phyloP scores from a whole-genome alignment of 805 yeast species.

The Candida yuanshanica region DNA sequence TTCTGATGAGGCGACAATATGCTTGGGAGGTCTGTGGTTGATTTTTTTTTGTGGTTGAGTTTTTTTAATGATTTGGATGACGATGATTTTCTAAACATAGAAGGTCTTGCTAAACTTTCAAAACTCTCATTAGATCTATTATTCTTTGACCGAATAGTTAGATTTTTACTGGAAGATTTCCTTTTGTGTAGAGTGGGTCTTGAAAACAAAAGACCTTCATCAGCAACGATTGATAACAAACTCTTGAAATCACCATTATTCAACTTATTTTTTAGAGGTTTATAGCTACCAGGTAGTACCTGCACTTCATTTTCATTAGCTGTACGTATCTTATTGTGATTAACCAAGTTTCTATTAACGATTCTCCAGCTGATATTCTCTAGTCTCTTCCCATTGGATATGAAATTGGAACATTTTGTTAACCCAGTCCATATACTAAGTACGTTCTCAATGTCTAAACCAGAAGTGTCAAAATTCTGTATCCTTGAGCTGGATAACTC shows the following conservation, averaged over 20 bases:
- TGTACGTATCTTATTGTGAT: slow-evolving; percentile 10
- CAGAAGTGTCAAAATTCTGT: slow-evolving; percentile 21
- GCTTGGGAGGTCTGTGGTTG: slow-evolving; percentile 12
- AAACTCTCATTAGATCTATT: slow-evolving; percentile 7
- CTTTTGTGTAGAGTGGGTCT: slow-evolving; percentile 18
- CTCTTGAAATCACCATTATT: slow-evolving; percentile 24
- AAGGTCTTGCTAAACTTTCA: slow-evolving; percentile 8
- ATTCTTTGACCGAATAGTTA: slow-evolving; percentile 9
- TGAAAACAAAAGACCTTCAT: slow-evolving; percentile 14
- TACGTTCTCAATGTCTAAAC: slow-evolving; percentile 34
- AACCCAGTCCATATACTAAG: slow-evolving; percentile 37
- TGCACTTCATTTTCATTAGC: slow-evolving; percentile 1
- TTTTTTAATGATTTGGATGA: slow-evolving; percentile 23
- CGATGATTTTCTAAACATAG: slow-evolving; percentile 20
- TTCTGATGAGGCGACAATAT: not conserved
- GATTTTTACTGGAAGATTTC: slow-evolving; percentile 16
- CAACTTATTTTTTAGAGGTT: slow-evolving; percentile 16
- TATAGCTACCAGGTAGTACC: slow-evolving; percentile 5
- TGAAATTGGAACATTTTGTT: slow-evolving; percentile 25
- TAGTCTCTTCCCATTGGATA: slow-evolving; percentile 24
- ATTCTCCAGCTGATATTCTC: slow-evolving; percentile 29
- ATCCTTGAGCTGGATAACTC: slow-evolving; percentile 24
- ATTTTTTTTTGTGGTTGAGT: slow-evolving; percentile 13
- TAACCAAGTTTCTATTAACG: slow-evolving; percentile 24
- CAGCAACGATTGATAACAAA: slow-evolving; percentile 23